Evolutionary conservation across 1,139 yeast species (phyloP), one percentile per base, ranked within the genome.

Genomic region (Protomyces pachydermus): DNA sequence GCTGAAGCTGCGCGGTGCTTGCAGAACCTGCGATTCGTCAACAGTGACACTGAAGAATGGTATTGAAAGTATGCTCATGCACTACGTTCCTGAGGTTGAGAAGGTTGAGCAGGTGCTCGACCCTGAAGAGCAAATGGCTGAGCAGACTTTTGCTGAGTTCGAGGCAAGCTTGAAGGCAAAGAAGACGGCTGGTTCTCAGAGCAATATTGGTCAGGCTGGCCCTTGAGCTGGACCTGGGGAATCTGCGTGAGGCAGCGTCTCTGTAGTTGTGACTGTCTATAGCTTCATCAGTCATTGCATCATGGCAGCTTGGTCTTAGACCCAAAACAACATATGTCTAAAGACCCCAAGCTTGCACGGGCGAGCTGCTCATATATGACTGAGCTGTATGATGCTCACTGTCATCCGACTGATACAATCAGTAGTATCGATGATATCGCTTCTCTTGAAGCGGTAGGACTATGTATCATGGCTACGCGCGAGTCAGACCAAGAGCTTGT

Each of bases 11-110:
- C 86, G 85, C 69, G 96, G 96, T 50, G 95, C 95, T 1, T 88
- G 96, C 75, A 82, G 90, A 65, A 81, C 90, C 1, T 88, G 96
- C 70, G 86, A 88, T 65, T 80, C 88, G 46, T 84, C 89, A 71
- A 84, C 86, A 64, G 91, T 87, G 65, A 88, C 96, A 2, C 79
- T 88, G 68, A 87, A 86, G 72, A 82, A 85, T 71, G 96, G 96
- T 34, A 88, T 88, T 63, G 95, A 88, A 74, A 79, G 86, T 58
- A 88, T 88, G 96, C 80, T 88, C 74, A 87, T 82, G 79, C 91
- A 88, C 74, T 88, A 88, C 71, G 85, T 88, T 39, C 95, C 88
- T 69, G 95, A 88, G 72, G 95, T 88, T 45, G 80, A 81, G 64
- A 87, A 86, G 65, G 93, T 88, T 9, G 84, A 82, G 72, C 91